Evolutionary conservation across 495 filamentous ascomycete genomes (phyloP).

Genomic region (Glarea lozoyensis): DNA sequence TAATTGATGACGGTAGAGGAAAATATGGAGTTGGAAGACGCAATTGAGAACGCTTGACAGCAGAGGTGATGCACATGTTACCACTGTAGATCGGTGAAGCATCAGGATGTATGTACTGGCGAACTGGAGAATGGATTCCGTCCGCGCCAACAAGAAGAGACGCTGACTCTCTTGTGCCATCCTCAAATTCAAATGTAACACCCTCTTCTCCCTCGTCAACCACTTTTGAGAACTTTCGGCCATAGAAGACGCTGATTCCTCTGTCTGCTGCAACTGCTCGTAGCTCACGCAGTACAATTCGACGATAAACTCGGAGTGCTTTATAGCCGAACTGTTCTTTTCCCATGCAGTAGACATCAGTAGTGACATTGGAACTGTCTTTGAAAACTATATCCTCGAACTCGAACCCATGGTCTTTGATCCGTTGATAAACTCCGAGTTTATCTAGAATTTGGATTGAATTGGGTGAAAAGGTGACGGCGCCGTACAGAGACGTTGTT

Average conservation of each 20-base stretch:
- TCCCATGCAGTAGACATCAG: neutral
- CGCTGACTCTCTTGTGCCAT: slow-evolving; percentile 28
- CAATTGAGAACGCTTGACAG: neutral
- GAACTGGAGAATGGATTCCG: slow-evolving; percentile 42
- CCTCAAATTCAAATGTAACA: slow-evolving; percentile 23
- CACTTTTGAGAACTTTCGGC: neutral
- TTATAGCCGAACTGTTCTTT: neutral
- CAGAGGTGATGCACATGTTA: neutral
- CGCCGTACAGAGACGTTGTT: slow-evolving; percentile 29
- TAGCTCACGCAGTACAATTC: neutral
- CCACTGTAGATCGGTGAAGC: neutral
- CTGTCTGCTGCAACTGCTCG: neutral
- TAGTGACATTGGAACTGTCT: neutral
- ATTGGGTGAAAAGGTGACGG: slow-evolving; percentile 40
- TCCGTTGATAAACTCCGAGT: slow-evolving; percentile 26
- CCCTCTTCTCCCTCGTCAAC: neutral
- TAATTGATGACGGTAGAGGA: slow-evolving; percentile 28
- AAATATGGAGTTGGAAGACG: slow-evolving; percentile 13
- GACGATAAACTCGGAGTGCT: slow-evolving; percentile 1
- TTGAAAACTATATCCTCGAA: neutral
- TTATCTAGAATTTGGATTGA: slow-evolving; percentile 33
- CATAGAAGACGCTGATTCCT: neutral
- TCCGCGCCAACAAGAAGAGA: slow-evolving; percentile 54
- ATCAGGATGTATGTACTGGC: slow-evolving; percentile 16
- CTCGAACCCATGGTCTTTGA: neutral